A percentile compares a stretch with the other conserved stretches of the same genome.
These are phyloP conservation scores for Calonectria hongkongensis DNA, from an alignment of 2,329 filamentous ascomycete species.

Conservation along the genomic window DNA sequence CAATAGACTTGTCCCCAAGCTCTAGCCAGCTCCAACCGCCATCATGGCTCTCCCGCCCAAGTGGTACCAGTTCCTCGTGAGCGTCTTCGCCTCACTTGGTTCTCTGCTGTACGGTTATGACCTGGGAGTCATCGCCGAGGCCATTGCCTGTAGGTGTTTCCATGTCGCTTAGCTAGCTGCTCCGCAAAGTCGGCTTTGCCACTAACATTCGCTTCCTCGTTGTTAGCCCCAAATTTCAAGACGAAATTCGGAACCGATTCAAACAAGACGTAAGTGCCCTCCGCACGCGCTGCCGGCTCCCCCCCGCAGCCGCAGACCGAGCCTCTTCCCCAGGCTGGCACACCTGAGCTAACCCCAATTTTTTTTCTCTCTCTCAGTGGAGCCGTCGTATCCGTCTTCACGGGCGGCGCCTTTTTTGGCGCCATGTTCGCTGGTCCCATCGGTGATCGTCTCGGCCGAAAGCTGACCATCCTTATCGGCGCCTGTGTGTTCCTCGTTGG, in stretches of 20 bases:
- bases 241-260: conserved; percentile 61
- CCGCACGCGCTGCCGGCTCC: no score
- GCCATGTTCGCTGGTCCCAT: conserved; percentile 77
- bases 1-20: background rate
- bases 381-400: conserved; percentile 81
- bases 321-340: background rate
- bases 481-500: conserved; percentile 83
- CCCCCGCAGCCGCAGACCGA: background rate
- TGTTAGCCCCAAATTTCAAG: conserved; percentile 62
- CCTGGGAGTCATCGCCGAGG: conserved; percentile 65
- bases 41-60: conserved; percentile 66
- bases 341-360: background rate
- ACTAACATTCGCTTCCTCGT: background rate
- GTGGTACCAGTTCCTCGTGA: conserved; percentile 70
- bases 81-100: conserved; percentile 50
- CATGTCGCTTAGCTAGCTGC: background rate
- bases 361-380: conserved; percentile 27
- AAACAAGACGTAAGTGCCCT: conserved; percentile 60
- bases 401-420: conserved; percentile 84
- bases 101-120: conserved; percentile 53
- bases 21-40: conserved; percentile 18
- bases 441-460: conserved; percentile 80
- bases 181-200: background rate
- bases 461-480: conserved; percentile 83
- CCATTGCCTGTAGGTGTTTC: conserved; percentile 64